Evolutionary conservation across 192 early-diverging fungal genomes (phyloP).

Genomic region (Gryganskiella cystojenkinii): DNA sequence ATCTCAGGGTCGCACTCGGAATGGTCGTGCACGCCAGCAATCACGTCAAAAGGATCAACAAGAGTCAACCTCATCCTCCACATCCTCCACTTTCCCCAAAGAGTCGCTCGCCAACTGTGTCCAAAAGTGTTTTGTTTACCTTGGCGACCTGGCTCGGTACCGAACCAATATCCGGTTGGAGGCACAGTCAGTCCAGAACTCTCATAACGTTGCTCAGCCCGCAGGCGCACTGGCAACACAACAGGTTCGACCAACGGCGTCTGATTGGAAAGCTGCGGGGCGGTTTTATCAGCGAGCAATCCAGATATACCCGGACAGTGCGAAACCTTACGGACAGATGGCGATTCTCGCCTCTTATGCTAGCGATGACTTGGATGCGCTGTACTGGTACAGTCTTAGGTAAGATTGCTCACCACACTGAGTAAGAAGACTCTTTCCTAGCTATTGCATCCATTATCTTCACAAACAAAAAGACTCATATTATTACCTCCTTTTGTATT

Average conservation of each 20-base stretch:
- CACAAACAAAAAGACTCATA: background rate
- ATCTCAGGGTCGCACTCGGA: constrained; percentile 8
- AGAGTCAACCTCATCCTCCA: constrained; percentile 4
- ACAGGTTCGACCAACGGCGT: constrained; percentile 12
- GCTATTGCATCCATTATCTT: background rate
- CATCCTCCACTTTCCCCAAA: constrained; percentile 9
- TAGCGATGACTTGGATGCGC: constrained; percentile 53
- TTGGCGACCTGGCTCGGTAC: constrained; percentile 68
- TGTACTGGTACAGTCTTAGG: constrained; percentile 61
- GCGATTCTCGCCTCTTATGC: constrained; percentile 54
- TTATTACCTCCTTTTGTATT: background rate
- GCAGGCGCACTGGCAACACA: background rate
- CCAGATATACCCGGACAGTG: constrained; percentile 39
- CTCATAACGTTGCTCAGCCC: constrained; percentile 13
- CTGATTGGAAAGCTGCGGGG: constrained; percentile 34
- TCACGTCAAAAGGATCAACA: constrained; percentile 31
- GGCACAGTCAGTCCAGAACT: constrained; percentile 20
- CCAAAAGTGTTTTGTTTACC: constrained; percentile 62
- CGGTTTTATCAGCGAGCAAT: constrained; percentile 31
- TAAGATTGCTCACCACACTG: too few relatives aligned
- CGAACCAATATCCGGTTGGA: constrained; percentile 44
- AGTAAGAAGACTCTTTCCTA: background rate
- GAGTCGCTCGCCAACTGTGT: constrained; percentile 55
- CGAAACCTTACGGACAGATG: constrained; percentile 56
- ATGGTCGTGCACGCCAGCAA: constrained; percentile 25